Conservation (phyloP, 352 stramenopile species). For the Pythium phragmiticola region DNA sequence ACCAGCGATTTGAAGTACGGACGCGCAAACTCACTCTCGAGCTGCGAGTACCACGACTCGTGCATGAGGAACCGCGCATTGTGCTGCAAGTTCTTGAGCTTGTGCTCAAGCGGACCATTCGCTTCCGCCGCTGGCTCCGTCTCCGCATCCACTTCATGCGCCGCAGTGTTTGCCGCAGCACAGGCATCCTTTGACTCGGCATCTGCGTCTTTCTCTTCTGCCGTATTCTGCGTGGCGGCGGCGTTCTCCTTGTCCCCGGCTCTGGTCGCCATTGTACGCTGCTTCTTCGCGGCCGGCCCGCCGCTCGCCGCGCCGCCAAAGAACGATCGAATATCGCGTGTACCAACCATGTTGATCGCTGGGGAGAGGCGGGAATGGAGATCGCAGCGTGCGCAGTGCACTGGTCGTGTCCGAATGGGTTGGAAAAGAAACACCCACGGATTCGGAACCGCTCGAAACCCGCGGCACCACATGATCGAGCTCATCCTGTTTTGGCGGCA, state of each 20-base stretch:
- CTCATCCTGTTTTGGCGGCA: conserved; percentile 7
- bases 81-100: conserved; percentile 38
- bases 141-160: not conserved
- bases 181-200: not conserved
- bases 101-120: conserved; percentile 25
- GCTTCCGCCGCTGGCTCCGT: conserved; percentile 6
- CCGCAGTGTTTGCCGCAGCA: not conserved
- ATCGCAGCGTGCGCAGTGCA: not conserved
- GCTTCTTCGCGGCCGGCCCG: conserved; percentile 22
- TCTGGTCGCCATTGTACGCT: conserved; percentile 1
- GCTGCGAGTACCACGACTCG: conserved; percentile 52
- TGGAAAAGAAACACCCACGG: not conserved
- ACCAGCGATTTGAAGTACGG: conserved; percentile 49
- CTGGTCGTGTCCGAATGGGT: not conserved
- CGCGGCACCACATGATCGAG: not conserved
- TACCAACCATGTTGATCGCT: conserved; percentile 6
- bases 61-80: conserved; percentile 43
- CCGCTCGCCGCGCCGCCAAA: conserved; percentile 30
- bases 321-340: conserved; percentile 63
- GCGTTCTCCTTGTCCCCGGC: not conserved
- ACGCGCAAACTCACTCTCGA: conserved; percentile 48
- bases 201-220: not conserved
- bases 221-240: not conserved
- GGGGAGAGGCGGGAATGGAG: not conserved
- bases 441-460: conserved; percentile 1